Evolutionary conservation across 2,329 filamentous ascomycete genomes (phyloP).

Genomic region (Aspergillus fumigatiaffinis): DNA sequence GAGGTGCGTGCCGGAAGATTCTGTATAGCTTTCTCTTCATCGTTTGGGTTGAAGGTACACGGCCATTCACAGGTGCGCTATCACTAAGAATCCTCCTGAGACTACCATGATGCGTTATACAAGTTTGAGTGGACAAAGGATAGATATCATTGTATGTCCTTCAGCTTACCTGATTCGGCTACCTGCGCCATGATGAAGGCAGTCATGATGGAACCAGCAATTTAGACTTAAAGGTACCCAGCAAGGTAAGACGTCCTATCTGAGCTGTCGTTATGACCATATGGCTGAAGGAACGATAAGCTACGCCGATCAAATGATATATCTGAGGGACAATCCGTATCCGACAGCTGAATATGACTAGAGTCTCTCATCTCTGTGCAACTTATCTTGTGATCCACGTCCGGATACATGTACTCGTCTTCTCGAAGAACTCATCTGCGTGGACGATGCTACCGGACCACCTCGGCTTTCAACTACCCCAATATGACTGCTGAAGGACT

Average conservation of each 20-base stretch:
- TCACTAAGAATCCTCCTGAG: too few species aligned
- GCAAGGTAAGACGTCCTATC: too few species aligned
- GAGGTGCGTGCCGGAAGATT: neutral
- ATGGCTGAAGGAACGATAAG: too few species aligned
- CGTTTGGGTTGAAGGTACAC: neutral
- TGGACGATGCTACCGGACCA: conserved; percentile 27
- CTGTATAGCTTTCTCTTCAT: neutral
- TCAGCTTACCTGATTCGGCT: too few species aligned
- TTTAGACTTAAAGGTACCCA: too few species aligned
- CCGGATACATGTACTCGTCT: conserved; percentile 36
- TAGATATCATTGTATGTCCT: neutral
- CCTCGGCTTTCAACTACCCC: conserved; percentile 35
- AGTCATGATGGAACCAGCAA: too few species aligned
- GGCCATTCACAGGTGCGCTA: neutral
- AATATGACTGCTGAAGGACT: conserved; percentile 33
- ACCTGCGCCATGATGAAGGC: neutral
- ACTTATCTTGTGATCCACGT: conserved; percentile 6
- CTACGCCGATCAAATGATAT: too few species aligned
- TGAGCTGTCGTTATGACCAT: too few species aligned
- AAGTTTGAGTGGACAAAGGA: neutral
- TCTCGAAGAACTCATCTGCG: conserved; percentile 29
- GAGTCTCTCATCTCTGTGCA: too few species aligned
- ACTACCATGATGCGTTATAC: neutral
- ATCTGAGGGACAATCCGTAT: too few species aligned
- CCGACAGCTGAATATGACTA: too few species aligned